phyloP scores from a whole-genome alignment of 441 rosid genomes.

The Arabidopsis lyrata region DNA sequence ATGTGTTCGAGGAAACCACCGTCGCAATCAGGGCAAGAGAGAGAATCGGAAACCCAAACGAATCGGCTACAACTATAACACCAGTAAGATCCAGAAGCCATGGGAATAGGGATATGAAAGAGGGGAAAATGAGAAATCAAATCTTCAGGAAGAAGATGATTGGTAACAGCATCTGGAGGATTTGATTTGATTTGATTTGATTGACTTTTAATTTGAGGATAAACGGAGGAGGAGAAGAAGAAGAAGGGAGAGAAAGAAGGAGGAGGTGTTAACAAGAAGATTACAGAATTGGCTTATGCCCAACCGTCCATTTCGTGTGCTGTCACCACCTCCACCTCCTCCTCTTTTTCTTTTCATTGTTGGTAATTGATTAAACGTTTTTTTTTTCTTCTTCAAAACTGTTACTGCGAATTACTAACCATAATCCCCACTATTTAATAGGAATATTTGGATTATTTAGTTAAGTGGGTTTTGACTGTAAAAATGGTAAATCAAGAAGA shows the following conservation, averaged over 20 bases:
- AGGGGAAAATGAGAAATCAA: neutral
- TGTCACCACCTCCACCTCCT: conserved; percentile 20
- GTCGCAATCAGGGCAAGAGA: conserved; percentile 81
- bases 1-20: conserved; percentile 81
- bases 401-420: neutral
- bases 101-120: conserved; percentile 18
- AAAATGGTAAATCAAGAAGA: neutral
- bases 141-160: conserved; percentile 1
- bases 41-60: conserved; percentile 57
- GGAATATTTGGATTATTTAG: neutral
- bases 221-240: neutral
- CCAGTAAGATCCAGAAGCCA: conserved; percentile 74
- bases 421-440: neutral
- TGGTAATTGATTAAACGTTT: neutral
- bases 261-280: conserved; percentile 28
- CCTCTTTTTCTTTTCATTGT: neutral
- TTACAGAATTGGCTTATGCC: conserved; percentile 34
- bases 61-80: conserved; percentile 82
- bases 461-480: too few species aligned
- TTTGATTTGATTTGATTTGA: conserved; percentile 1
- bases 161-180: conserved; percentile 29
- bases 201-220: neutral
- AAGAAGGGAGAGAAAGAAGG: conserved; percentile 29
- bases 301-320: conserved; percentile 39
- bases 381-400: neutral